Base-by-base conservation (phyloP, 2,329 filamentous ascomycete genomes). In the Aspergillus texensis region DNA sequence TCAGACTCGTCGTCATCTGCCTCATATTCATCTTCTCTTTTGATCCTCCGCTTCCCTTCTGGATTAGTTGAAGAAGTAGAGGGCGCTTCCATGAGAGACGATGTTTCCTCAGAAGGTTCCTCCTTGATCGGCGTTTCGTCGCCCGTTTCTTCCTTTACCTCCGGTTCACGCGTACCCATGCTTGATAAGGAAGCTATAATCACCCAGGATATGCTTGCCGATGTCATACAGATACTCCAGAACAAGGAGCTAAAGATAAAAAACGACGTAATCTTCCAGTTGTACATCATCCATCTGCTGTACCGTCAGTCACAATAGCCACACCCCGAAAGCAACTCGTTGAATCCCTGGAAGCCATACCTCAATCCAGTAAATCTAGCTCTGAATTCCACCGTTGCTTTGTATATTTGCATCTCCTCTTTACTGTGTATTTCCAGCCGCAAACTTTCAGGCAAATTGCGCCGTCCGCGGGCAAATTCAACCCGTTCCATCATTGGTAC, bases 281-380 rank as follows among this genome's bases (percentile, higher is more conserved):
- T 89, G 72, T 95, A 95, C 91, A 99, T 96, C 61, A 94, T 71
- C 88, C 91, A 95, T 56, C 91, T 83, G 63, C 58, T 21, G 60
- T 39, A 24, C 16, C 34, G 58, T 77, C 62, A 75, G 72, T 57
- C 36, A 24, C 16, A 26, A 24, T 53, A 55, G 52, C 24, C 46
- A 28, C 53, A 52, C 19, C 9, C 45, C 45, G 19, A 30, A 61
- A 53, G 34, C 10, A 12, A 53, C 21, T 60, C 19, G 41, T 36
- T 34, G 19, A 14, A 14, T 2, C 46, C n/a, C 34, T 34, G 30
- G 16, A 53, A 57, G 34, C 63, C 76, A 68, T 79, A 86, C 75
- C 86, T 83, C 65, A 97, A 76, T 0, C 94, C 94, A 12, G 85
- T 84, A 67, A 97, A 88, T 59, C 88, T 85, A 5, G 94, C 94